These are phyloP conservation scores for Colletotrichum paranaense DNA, from an alignment of 2,329 filamentous ascomycete genomes.

Conservation along the genomic window DNA sequence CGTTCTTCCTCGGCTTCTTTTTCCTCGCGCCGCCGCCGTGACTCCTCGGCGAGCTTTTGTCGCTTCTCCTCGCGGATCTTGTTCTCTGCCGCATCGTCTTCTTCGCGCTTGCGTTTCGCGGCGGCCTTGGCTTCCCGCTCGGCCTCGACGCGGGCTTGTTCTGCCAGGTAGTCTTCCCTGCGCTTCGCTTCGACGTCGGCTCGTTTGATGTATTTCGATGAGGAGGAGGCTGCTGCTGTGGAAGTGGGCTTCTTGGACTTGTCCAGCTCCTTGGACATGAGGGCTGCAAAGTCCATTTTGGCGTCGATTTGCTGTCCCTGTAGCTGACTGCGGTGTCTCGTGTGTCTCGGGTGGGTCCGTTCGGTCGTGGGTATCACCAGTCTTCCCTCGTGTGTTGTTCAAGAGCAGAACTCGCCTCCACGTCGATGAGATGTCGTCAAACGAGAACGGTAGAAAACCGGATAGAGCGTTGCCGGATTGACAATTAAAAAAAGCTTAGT, in stretches of 20 bases:
- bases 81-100: slow-evolving; percentile 80
- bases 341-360: slow-evolving; percentile 9
- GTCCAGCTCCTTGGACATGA: slow-evolving; percentile 94
- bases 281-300: slow-evolving; percentile 91
- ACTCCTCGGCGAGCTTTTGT: slow-evolving; percentile 83
- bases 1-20: slow-evolving; percentile 80
- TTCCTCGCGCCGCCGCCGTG: slow-evolving; percentile 74
- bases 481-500: slow-evolving; percentile 20
- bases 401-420: background rate
- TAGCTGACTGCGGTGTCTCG: background rate
- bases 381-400: background rate
- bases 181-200: slow-evolving; percentile 88
- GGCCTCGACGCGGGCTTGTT: slow-evolving; percentile 79
- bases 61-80: slow-evolving; percentile 84
- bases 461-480: slow-evolving; percentile 24
- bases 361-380: slow-evolving; percentile 5
- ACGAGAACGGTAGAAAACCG: slow-evolving; percentile 12
- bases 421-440: slow-evolving; percentile 28
- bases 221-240: slow-evolving; percentile 46
- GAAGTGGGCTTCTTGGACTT: slow-evolving; percentile 70
- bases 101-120: slow-evolving; percentile 89
- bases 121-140: slow-evolving; percentile 76
- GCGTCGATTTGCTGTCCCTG: background rate
- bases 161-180: slow-evolving; percentile 81
- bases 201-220: slow-evolving; percentile 85